Percentiles rank a stretch among this genome's conserved stretches.
Conservation (phyloP, 805 yeast genomes). For the Scheffersomyces amazonensis region DNA sequence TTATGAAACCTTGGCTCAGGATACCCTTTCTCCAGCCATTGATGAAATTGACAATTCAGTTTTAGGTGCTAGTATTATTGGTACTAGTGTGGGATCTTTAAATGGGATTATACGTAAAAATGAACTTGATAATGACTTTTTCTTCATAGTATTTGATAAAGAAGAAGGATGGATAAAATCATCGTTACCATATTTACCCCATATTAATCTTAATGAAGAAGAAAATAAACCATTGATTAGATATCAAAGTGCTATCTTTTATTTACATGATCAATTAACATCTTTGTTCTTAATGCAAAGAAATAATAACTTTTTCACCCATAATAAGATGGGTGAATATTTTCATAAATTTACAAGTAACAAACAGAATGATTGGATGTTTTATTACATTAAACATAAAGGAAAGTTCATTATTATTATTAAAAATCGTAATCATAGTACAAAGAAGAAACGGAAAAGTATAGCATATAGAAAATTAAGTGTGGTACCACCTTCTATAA, state of each 20-base stretch:
- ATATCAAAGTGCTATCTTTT: slow-evolving; percentile 28
- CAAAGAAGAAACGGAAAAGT: slow-evolving; percentile 8
- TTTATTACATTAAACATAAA: slow-evolving; percentile 31
- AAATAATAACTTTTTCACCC: slow-evolving; percentile 18
- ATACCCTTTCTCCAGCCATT: slow-evolving; percentile 16
- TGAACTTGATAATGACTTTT: slow-evolving; percentile 33
- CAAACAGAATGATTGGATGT: slow-evolving; percentile 39
- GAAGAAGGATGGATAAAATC: slow-evolving; percentile 22
- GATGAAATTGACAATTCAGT: slow-evolving; percentile 18
- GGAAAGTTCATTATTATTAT: slow-evolving; percentile 31
- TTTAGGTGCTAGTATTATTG: slow-evolving; percentile 16
- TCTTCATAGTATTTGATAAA: slow-evolving; percentile 31
- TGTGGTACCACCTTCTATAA: slow-evolving; percentile 2
- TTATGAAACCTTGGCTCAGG: slow-evolving; percentile 16
- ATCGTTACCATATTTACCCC: slow-evolving; percentile 36
- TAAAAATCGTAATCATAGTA: slow-evolving; percentile 22
- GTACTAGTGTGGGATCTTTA: slow-evolving; percentile 28
- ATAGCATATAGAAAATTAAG: background rate
- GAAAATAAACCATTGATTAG: slow-evolving; percentile 8
- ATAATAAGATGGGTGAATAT: slow-evolving; percentile 25
- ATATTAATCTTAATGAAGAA: slow-evolving; percentile 6
- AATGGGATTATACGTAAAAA: slow-evolving; percentile 16
- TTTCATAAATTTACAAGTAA: slow-evolving; percentile 40
- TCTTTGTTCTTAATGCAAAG: slow-evolving; percentile 26
- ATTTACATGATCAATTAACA: slow-evolving; percentile 37